Conservation (phyloP, 805 yeast genomes). For the Metschnikowia cubensis region DNA sequence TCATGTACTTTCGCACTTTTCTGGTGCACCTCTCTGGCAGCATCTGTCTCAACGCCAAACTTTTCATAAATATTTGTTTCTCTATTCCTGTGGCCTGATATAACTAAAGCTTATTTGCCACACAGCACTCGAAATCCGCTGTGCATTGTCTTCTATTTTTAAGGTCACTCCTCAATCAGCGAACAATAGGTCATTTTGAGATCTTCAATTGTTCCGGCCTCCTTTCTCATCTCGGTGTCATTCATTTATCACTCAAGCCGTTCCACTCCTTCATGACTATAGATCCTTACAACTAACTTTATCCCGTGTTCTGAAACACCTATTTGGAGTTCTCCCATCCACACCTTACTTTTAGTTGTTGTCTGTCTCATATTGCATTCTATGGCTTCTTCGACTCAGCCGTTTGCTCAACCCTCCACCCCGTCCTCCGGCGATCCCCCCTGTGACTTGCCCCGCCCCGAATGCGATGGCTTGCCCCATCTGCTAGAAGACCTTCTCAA, state of each 20-base stretch:
- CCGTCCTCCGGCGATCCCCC: background rate
- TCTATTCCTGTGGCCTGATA: background rate
- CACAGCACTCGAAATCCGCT: background rate
- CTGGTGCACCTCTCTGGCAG: conserved; percentile 1
- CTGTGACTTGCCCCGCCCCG: background rate
- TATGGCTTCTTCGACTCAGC: background rate
- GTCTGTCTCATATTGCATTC: background rate
- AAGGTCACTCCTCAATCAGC: background rate
- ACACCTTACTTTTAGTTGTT: background rate
- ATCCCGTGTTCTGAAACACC: background rate
- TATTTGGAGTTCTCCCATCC: background rate
- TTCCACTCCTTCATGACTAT: background rate
- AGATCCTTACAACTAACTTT: background rate
- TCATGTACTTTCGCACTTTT: conserved; percentile 2
- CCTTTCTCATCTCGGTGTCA: conserved; percentile 1
- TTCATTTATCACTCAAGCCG: background rate
- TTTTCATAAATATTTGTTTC: background rate
- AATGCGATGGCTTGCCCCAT: conserved; percentile 7
- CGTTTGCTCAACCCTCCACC: background rate
- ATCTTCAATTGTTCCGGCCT: background rate
- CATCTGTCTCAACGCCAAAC: background rate
- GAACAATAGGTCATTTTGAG: background rate
- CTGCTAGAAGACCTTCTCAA: conserved; percentile 29
- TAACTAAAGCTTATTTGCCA: background rate
- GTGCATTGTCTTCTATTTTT: background rate